Conservation (phyloP, 768 basidiomycete species). For the Tricholoma matsutake region DNA sequence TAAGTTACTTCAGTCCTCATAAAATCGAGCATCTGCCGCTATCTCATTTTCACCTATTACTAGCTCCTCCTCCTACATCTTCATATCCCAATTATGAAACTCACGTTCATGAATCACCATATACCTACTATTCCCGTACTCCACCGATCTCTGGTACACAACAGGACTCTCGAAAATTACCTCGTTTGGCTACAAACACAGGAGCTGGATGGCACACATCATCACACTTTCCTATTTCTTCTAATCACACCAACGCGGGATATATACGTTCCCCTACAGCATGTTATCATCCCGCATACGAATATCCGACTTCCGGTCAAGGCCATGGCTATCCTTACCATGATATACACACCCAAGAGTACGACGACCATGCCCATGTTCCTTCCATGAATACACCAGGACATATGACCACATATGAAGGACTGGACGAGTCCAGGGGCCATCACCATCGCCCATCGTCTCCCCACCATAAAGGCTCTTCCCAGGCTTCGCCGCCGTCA, state of each 20-base stretch:
- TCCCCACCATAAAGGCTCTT: slow-evolving; percentile 40
- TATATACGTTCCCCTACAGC: slow-evolving; percentile 64
- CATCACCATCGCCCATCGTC: slow-evolving; percentile 40
- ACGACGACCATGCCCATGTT: slow-evolving; percentile 18
- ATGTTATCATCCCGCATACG: slow-evolving; percentile 55
- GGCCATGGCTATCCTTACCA: slow-evolving; percentile 42
- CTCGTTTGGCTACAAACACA: slow-evolving; percentile 48
- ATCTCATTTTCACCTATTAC: slow-evolving; percentile 36
- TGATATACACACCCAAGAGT: slow-evolving; percentile 29
- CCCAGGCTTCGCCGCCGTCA: slow-evolving; percentile 40
- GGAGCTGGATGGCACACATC: slow-evolving; percentile 46
- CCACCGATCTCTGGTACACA: slow-evolving; percentile 46
- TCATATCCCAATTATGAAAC: slow-evolving; percentile 52
- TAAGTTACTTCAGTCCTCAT: slow-evolving; percentile 23
- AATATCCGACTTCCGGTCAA: slow-evolving; percentile 39
- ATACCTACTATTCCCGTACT: slow-evolving; percentile 47
- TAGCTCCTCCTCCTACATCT: slow-evolving; percentile 45
- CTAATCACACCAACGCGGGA: slow-evolving; percentile 24
- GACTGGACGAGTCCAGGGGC: slow-evolving; percentile 25
- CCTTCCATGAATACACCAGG: slow-evolving; percentile 28
- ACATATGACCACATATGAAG: slow-evolving; percentile 30
- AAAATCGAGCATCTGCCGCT: slow-evolving; percentile 21
- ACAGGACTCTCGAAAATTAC: slow-evolving; percentile 55
- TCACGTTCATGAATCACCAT: slow-evolving; percentile 45
- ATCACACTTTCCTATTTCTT: slow-evolving; percentile 27